Percentiles rank a stretch among this genome's conserved stretches.
Conservation (phyloP, 345 rosid species). For the Citrus sp. region DNA sequence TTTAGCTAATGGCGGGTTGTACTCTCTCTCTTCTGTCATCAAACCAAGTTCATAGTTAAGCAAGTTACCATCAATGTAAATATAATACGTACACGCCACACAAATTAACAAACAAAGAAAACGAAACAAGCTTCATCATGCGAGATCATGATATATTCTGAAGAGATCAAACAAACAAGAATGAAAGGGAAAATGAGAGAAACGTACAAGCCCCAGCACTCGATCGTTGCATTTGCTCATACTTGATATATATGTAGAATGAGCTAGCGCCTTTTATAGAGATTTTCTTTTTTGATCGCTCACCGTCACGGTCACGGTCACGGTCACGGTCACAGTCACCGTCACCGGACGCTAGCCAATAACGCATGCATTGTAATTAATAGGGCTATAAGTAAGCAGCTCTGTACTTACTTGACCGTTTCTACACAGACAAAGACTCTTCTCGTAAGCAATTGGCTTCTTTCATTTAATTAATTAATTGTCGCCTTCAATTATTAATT, state of each 20-base stretch:
- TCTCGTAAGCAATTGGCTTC: not conserved
- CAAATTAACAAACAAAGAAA: not conserved
- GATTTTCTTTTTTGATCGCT: not conserved
- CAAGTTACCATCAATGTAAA: not conserved
- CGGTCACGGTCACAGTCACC: not conserved
- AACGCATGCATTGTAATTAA: not conserved
- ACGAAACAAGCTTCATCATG: not conserved
- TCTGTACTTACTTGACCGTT: not conserved
- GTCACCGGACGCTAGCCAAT: conserved; percentile 18
- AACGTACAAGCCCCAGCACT: not conserved
- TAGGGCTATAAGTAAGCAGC: not conserved
- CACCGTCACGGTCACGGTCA: too few species aligned
- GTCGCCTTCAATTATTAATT: too few species aligned
- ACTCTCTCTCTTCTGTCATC: conserved; percentile 99
- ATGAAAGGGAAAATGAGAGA: not conserved
- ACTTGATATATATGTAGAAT: not conserved
- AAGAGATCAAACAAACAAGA: too few species aligned
- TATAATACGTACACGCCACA: not conserved
- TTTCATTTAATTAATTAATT: not conserved
- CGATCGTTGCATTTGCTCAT: not conserved
- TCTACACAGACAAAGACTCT: conserved; percentile 1
- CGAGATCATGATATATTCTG: not conserved
- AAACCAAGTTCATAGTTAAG: not conserved
- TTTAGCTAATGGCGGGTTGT: conserved; percentile 60
- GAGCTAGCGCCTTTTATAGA: not conserved